Evolutionary conservation across 2,329 filamentous ascomycete genomes (phyloP).

Genomic region (Aspergillus nomiae): DNA sequence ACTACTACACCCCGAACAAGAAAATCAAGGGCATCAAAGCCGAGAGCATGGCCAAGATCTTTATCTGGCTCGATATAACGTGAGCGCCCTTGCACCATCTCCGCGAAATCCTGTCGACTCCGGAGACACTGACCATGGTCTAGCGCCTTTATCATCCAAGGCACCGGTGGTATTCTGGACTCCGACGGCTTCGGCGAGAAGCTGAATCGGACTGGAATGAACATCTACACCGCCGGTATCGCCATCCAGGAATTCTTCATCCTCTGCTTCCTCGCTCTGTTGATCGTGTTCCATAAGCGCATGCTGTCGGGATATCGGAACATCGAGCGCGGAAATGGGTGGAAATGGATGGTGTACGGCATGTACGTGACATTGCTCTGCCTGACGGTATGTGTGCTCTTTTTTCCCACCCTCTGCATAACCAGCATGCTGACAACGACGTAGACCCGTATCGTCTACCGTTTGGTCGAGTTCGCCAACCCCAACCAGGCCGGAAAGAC

Average conservation of each 20-base stretch:
- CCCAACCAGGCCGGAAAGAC: slow-evolving; percentile 37
- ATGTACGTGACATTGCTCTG: slow-evolving; percentile 56
- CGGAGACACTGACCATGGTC: not conserved
- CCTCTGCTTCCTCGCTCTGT: slow-evolving; percentile 51
- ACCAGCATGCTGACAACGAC: not conserved
- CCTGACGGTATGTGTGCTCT: slow-evolving; percentile 40
- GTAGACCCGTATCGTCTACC: slow-evolving; percentile 55
- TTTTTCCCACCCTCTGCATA: too few relatives aligned
- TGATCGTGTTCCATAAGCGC: slow-evolving; percentile 51
- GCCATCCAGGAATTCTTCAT: slow-evolving; percentile 59
- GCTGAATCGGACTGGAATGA: slow-evolving; percentile 21
- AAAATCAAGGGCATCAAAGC: slow-evolving; percentile 43
- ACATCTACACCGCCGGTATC: slow-evolving; percentile 36
- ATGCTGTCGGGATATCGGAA: slow-evolving; percentile 35
- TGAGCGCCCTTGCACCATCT: not conserved
- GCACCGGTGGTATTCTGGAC: slow-evolving; percentile 27
- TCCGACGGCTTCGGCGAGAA: not conserved
- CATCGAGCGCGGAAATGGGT: not conserved
- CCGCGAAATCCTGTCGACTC: not conserved
- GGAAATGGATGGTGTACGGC: slow-evolving; percentile 44
- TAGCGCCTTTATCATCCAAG: slow-evolving; percentile 16
- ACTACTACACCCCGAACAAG: slow-evolving; percentile 45
- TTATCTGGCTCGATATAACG: slow-evolving; percentile 47
- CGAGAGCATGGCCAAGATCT: slow-evolving; percentile 38
- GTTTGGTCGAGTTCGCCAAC: slow-evolving; percentile 62